These are phyloP conservation scores for Neopestalotiopsis clavispora DNA, from an alignment of 2,329 filamentous ascomycete species.

Conservation along the genomic window DNA sequence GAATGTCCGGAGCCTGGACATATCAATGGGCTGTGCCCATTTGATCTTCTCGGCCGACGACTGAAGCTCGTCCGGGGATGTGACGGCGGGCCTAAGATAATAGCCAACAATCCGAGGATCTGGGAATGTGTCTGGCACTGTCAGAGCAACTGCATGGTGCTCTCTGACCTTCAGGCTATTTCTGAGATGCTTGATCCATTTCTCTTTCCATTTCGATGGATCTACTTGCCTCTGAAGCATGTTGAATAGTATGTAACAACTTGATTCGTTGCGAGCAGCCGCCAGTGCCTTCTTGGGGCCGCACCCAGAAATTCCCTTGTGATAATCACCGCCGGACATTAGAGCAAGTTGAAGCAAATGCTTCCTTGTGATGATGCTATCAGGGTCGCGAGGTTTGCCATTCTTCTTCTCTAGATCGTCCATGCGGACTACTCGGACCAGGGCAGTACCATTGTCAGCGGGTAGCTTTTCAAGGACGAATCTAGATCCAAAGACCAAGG, in stretches of 20 bases:
- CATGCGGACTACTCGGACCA: slow-evolving; percentile 20
- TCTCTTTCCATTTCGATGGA: neutral
- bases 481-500: slow-evolving; percentile 51
- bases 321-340: slow-evolving; percentile 31
- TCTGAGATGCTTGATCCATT: neutral
- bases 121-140: neutral
- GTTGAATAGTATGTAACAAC: neutral
- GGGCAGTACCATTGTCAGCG: slow-evolving; percentile 21
- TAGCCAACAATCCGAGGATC: neutral
- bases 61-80: neutral
- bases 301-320: slow-evolving; percentile 25
- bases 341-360: slow-evolving; percentile 30
- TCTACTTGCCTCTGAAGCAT: no score
- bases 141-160: neutral
- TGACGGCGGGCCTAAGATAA: neutral
- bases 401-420: slow-evolving; percentile 15
- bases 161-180: neutral
- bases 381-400: neutral
- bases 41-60: neutral
- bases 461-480: slow-evolving; percentile 39
- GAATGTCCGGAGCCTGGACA: neutral
- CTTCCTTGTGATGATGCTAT: slow-evolving; percentile 19
- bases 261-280: slow-evolving; percentile 12
- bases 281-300: slow-evolving; percentile 21
- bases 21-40: neutral